Base-by-base conservation (phyloP, 345 rosid species). In the Populus deltoides region DNA sequence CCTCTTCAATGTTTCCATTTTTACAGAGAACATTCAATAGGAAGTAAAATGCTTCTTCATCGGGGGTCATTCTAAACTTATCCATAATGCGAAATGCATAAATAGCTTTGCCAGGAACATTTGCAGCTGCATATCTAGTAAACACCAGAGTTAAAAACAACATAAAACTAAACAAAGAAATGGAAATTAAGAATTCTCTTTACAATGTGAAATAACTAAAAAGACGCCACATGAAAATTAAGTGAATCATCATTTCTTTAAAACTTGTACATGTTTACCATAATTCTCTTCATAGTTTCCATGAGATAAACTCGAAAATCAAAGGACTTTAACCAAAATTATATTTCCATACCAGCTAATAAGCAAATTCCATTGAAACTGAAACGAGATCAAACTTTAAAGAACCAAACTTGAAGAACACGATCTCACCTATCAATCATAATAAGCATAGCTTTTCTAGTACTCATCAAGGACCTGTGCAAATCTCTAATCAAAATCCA, bases 1-100 rank as follows among this genome's bases (percentile, higher is more conserved):
- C 98, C 82, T 95, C 93, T 81, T 95, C 99, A 55, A 93, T 84
- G 81, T 90, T 86, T 22, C 99, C 99, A 76, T 92, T 83, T 75
- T 78, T 87, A 77, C 97, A 95, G 31, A 95, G 90, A 39, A 89
- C 80, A 73, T 71, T 77, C 55, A 95, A 43, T 69, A 91, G 86
- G 63, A 78, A 76, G 63, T 66, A 75, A 79, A 88, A 93, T n/a
- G 94, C 94, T 85, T 93, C 97, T 77, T 92, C 91, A 75, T 93
- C 98, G 6, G 93, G 97, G 10, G 78, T 74, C 75, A 85, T 77
- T 81, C 89, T 87, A 83, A 92, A 95, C 84, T 89, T 93, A 82
- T 91, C 97, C 96, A 93, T 91, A 9, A 89, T 61, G 68, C 85
- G 82, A 38, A 95, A 92, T 1, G 97, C 85, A 45, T 84, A 66